phyloP scores from a whole-genome alignment of 495 filamentous ascomycete genomes.

The Hypoxylon fragiforme region DNA sequence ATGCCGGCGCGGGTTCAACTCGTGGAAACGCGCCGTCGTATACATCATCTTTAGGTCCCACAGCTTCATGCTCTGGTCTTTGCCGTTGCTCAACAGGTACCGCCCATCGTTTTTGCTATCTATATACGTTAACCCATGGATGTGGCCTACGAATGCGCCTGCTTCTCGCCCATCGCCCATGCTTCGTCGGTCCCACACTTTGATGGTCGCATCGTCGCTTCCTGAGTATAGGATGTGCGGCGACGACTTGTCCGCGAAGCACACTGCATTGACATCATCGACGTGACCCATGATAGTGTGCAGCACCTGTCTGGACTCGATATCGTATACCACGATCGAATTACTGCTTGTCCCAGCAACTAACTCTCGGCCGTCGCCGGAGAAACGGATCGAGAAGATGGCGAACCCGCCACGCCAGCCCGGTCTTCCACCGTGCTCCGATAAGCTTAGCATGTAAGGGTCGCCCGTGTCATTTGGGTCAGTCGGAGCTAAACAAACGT shows the following conservation, averaged over 20 bases:
- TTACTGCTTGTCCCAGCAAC: constrained; percentile 82
- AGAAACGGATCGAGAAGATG: constrained; percentile 93
- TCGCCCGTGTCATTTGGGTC: constrained; percentile 79
- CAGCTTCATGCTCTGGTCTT: constrained; percentile 96
- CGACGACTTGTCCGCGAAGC: constrained; percentile 85
- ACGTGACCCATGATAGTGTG: constrained; percentile 77
- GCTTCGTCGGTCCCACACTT: constrained; percentile 93
- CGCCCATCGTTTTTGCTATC: constrained; percentile 96
- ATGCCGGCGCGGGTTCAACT: constrained; percentile 44
- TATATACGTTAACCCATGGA: constrained; percentile 91
- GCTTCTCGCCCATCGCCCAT: constrained; percentile 87
- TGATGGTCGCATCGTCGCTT: constrained; percentile 90
- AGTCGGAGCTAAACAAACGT: constrained; percentile 83
- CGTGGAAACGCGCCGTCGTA: constrained; percentile 64
- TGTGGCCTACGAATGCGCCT: constrained; percentile 91
- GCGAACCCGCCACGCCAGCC: constrained; percentile 50
- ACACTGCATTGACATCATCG: constrained; percentile 95
- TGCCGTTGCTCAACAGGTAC: constrained; percentile 90
- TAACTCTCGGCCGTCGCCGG: constrained; percentile 87
- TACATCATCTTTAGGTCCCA: constrained; percentile 92
- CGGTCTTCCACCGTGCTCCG: constrained; percentile 45
- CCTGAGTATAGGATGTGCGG: constrained; percentile 97
- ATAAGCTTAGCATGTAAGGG: constrained; percentile 73
- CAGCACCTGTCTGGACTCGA: constrained; percentile 73
- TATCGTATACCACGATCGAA: constrained; percentile 89